Base-by-base conservation (phyloP, 2,329 filamentous ascomycete species). In the Nemania sp. region DNA sequence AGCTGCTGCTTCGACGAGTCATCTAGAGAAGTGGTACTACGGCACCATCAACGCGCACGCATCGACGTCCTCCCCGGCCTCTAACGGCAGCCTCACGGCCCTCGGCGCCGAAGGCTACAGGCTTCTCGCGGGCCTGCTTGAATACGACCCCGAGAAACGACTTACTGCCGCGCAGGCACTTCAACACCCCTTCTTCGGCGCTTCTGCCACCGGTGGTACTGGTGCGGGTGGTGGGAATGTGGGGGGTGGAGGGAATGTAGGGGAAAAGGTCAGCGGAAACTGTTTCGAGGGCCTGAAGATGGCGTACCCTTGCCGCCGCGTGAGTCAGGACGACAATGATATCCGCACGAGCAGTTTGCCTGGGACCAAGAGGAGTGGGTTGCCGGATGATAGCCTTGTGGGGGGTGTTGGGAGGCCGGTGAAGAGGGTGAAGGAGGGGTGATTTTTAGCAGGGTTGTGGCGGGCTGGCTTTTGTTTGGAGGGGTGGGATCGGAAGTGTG, bases 251-350 rank as follows among this genome's bases (percentile, higher is more conserved):
- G 28, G 30, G 48, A 14, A 36, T 64, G 86, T 86, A n/a, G n/a
- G n/a, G 2, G 86, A 89, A 19, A 83, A 84, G 56, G 83, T 94
- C 15, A 88, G 82, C 34, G 80, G 84, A 33, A 94, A 96, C 68
- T 97, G 91, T 68, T 99, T 99, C 63, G 91, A 96, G 66, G 91
- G 92, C 0, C 80, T 91, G 47, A 90, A 91, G 72, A 85, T 85
- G 59, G 90, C 94, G 66, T 99, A 99, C 70, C 94, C 94, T 0
- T 86, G 91, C 66, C 82, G 94, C 6, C 83, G 93, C 43, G 92
- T 99, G 34, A 96, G 89, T 64, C 88, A 95, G 65, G 94, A 99
- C 66, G 91, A 97, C 69, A 96, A 96, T 64, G 94, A 97, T 71
- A 97, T 97, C 52, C 80, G 90, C n/a, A 92, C 90, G 0, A 86